phyloP scores from a whole-genome alignment of 345 rosid genomes.

The Populus alba region DNA sequence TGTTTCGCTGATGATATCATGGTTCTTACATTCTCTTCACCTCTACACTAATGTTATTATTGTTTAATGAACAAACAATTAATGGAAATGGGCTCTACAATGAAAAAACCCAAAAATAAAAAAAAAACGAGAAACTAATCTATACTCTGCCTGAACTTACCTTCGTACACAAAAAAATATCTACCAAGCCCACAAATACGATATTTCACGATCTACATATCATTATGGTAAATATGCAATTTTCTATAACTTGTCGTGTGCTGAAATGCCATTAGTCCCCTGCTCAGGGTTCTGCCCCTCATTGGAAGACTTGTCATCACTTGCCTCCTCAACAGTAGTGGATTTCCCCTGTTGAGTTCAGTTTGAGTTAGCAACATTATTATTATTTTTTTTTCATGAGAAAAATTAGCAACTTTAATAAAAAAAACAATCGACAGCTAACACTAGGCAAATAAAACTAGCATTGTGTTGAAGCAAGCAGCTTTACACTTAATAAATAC shows the following conservation, averaged over 20 bases:
- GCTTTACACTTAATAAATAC: not conserved
- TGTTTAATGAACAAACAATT: slow-evolving; percentile 36
- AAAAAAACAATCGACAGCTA: not conserved
- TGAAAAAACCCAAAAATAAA: not conserved
- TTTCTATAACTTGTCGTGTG: slow-evolving; percentile 34
- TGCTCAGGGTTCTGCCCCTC: slow-evolving; percentile 40
- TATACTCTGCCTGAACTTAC: slow-evolving; percentile 13
- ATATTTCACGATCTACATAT: not conserved
- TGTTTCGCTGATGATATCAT: slow-evolving; percentile 14
- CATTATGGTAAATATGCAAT: slow-evolving; percentile 2
- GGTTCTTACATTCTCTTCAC: slow-evolving; percentile 24
- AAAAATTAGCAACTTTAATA: not conserved
- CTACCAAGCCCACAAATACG: slow-evolving; percentile 9
- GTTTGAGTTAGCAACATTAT: not conserved
- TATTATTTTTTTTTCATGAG: not conserved
- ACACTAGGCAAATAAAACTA: not conserved
- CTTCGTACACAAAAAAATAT: slow-evolving; percentile 15
- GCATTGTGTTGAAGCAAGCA: too few relatives aligned
- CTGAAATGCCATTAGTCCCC: slow-evolving; percentile 32
- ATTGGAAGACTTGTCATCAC: slow-evolving; percentile 45
- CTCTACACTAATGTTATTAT: slow-evolving; percentile 20
- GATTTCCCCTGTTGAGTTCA: slow-evolving; percentile 44
- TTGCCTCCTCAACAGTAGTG: slow-evolving; percentile 27
- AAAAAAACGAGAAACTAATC: not conserved
- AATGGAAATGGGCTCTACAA: slow-evolving; percentile 29